Conservation (phyloP, 2,329 filamentous ascomycete genomes). For the Pyrenophora graminea region DNA sequence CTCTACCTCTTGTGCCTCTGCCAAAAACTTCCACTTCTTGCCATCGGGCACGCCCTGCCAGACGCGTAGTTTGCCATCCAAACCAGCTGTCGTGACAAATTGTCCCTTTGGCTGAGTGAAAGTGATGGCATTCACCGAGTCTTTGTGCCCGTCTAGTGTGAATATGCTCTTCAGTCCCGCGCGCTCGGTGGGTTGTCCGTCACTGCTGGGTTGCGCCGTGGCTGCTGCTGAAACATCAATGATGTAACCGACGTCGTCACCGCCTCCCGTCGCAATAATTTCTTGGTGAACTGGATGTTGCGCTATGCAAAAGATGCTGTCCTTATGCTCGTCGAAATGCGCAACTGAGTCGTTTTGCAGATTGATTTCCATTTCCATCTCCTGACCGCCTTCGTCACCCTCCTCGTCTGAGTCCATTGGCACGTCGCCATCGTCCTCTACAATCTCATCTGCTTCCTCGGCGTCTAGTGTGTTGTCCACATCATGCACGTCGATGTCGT, state of each 20-base stretch:
- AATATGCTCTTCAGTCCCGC: slow-evolving; percentile 69
- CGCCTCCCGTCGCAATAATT: slow-evolving; percentile 85
- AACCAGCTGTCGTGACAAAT: slow-evolving; percentile 80
- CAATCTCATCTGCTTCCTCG: slow-evolving; percentile 78
- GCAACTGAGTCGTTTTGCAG: slow-evolving; percentile 91
- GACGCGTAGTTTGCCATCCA: slow-evolving; percentile 80
- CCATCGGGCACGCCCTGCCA: slow-evolving; percentile 62
- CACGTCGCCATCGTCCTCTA: slow-evolving; percentile 68
- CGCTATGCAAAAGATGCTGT: slow-evolving; percentile 93
- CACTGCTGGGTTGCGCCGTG: slow-evolving; percentile 64
- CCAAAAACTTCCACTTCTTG: slow-evolving; percentile 67
- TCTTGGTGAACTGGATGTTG: slow-evolving; percentile 81
- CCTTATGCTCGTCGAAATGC: slow-evolving; percentile 87
- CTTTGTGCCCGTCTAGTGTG: slow-evolving; percentile 84
- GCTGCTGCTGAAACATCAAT: slow-evolving; percentile 71
- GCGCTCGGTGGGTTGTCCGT: slow-evolving; percentile 59
- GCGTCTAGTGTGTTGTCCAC: slow-evolving; percentile 74
- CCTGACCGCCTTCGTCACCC: slow-evolving; percentile 56
- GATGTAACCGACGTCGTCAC: slow-evolving; percentile 83
- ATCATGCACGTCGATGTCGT: slow-evolving; percentile 56
- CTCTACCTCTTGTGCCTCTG: slow-evolving; percentile 84
- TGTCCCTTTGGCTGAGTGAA: slow-evolving; percentile 86
- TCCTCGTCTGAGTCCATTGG: slow-evolving; percentile 79
- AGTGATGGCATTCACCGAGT: slow-evolving; percentile 83
- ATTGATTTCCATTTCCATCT: slow-evolving; percentile 68